Evolutionary conservation across 1,284 basidiomycete species (phyloP), one percentile per base, ranked within the genome.

Genomic region (Dichomitus squalens): DNA sequence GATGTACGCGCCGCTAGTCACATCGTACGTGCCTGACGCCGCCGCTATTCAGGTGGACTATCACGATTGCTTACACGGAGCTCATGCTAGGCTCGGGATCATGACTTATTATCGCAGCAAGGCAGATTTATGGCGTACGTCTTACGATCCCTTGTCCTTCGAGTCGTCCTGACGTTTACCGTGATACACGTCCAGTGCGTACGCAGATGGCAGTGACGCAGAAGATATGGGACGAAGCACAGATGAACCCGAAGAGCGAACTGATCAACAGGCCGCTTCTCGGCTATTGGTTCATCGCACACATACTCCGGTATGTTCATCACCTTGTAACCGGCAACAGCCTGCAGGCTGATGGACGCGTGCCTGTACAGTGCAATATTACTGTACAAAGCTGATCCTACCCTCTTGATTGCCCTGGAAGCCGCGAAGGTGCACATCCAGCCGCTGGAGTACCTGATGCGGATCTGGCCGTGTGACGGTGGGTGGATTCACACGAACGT

Each of bases 231-330:
- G 71, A 75, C 29, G 25, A 12, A 18, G 84, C 81, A 3, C 70
- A 90, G 52, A 77, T 81, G 0, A 76, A 89, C 59, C 87, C 86
- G 6, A 85, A 35, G 77, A 83, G 61, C 71, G 76, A 31, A 76
- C 74, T 48, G 79, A 82, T 60, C 68, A 77, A 20, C 20, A 74
- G 87, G 50, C 87, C 87, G 3, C 86, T 86, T 69, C 87, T 85
- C 65, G 76, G 84, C 21, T 87, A 86, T 68, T 90, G 87, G 87
- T 87, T 89, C 65, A 87, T 88, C 84, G 79, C 79, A 11, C 87
- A 90, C 68, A 78, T 88, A 49, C 77, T 74, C 56, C 78, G 86
- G 87, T 86, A 59, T 46, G 72, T 70, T 7, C 38, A 23, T n/a
- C 41, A 8, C 7, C n/a, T 14, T 43, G 25, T 1, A 44, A 44